Evolutionary conservation across 2,329 filamentous ascomycete genomes (phyloP), one percentile per base, ranked within the genome.

Genomic region (Acrocalymma vagum): DNA sequence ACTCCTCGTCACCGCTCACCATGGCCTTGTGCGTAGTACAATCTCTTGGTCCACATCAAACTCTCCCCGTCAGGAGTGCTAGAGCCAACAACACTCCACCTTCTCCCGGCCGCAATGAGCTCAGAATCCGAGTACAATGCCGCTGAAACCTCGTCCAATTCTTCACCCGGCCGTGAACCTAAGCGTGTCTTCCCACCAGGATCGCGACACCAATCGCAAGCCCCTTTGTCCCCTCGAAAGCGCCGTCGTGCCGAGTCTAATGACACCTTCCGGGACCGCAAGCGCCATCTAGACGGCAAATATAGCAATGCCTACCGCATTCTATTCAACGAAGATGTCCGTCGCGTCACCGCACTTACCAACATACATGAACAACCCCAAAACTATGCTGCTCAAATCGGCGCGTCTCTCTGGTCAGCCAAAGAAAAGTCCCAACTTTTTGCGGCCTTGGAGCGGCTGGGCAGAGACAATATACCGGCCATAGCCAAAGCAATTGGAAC

Each of bases 351-450:
- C 11, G 29, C 45, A 15, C 60, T 62, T 26, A 42, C 47, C 16
- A 27, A 38, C 5, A 15, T 28, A 6, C 29, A 33, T 14, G 22
- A 29, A 10, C 38, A 29, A 22, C 9, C 22, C 26, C 50, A 46
- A 28, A 51, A 41, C 43, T 65, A 31, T 34, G 72, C 23, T 78
- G 41, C 79, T 2, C 87, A 90, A 56, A 72, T 91, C 34, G 91
- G 90, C 15, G 76, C 83, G 17, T 83, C 85, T 1, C 53, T 70
- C 9, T 97, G 93, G 93, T 84, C 81, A 0, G 46, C 78, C 0
- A 55, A 72, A 1, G 92, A 96, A 60, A 95, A 95, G 62, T 73
- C 79, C 1, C 54, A 74, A 0, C 81, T 96, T 42, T 95, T 90
- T 63, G 74, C 80, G 10, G 79, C 82, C 0, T 66, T 95, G 3